A percentile compares a stretch with the other conserved stretches of the same genome.
Evolutionary conservation across 306 rosid genomes (phyloP).

Genomic region (Pterocarpus macrocarpus): DNA sequence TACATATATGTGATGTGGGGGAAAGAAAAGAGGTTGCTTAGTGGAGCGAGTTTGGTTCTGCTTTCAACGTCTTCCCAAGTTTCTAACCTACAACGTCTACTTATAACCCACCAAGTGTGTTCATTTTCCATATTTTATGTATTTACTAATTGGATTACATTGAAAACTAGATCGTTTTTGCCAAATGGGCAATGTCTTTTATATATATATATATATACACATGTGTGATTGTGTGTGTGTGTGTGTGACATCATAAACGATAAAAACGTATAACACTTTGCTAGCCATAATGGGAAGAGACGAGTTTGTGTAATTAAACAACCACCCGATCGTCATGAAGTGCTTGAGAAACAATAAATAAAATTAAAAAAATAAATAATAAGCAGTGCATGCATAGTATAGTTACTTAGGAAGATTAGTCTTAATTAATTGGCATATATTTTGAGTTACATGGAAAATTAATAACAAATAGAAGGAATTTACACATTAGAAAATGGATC

Average conservation of each 20-base stretch:
- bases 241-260: constrained; percentile 15
- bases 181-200: constrained; percentile 16
- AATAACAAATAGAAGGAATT: background rate
- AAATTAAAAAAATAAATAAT: background rate
- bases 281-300: constrained; percentile 5
- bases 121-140: constrained; percentile 41
- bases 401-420: no score
- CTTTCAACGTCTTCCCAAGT: constrained; percentile 93
- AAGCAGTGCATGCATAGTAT: background rate
- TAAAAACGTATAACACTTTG: constrained; percentile 51
- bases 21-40: constrained; percentile 76
- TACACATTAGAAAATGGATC: background rate
- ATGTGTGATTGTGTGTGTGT: no score
- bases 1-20: constrained; percentile 5
- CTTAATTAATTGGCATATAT: no score
- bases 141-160: constrained; percentile 18
- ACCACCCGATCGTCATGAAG: constrained; percentile 3
- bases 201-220: background rate
- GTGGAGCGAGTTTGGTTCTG: constrained; percentile 84
- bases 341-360: background rate
- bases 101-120: constrained; percentile 82
- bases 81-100: constrained; percentile 99
- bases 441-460: background rate
- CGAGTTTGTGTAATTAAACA: background rate
- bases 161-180: background rate